Evolutionary conservation across 805 yeast species (phyloP).

Genomic region (Yamadazyma paraphyllophila): DNA sequence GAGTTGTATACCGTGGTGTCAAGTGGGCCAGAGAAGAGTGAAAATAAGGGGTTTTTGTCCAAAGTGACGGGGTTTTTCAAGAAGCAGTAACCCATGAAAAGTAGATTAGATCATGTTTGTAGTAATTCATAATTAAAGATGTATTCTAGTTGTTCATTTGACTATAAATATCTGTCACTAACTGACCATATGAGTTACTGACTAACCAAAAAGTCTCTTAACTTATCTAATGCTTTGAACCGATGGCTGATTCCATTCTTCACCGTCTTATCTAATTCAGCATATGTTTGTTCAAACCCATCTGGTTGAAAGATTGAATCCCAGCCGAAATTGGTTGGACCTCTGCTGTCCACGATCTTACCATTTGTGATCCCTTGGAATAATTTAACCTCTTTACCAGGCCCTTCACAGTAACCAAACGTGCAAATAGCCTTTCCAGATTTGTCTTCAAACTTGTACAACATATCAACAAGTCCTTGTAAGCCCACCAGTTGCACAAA

Average conservation of each 20-base stretch:
- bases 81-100: background rate
- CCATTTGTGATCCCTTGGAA: constrained; percentile 89
- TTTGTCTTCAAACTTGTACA: constrained; percentile 79
- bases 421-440: constrained; percentile 88
- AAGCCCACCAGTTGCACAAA: constrained; percentile 75
- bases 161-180: background rate
- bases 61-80: constrained; percentile 30
- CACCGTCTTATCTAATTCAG: constrained; percentile 75
- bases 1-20: constrained; percentile 36
- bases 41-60: constrained; percentile 39
- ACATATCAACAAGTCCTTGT: constrained; percentile 71
- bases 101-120: background rate
- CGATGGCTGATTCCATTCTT: constrained; percentile 89
- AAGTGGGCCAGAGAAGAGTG: constrained; percentile 25
- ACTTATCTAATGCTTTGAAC: constrained; percentile 73
- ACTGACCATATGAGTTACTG: constrained; percentile 1
- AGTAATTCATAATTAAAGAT: background rate
- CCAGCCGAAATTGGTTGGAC: constrained; percentile 89
- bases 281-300: constrained; percentile 69
- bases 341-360: constrained; percentile 70
- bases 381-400: constrained; percentile 65
- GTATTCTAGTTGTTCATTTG: background rate
- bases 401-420: constrained; percentile 85
- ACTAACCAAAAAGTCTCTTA: constrained; percentile 51
- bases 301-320: constrained; percentile 86